A percentile compares a stretch with the other conserved stretches of the same genome.
Conservation (phyloP, 345 rosid species). For the Gossypium thurberi region DNA sequence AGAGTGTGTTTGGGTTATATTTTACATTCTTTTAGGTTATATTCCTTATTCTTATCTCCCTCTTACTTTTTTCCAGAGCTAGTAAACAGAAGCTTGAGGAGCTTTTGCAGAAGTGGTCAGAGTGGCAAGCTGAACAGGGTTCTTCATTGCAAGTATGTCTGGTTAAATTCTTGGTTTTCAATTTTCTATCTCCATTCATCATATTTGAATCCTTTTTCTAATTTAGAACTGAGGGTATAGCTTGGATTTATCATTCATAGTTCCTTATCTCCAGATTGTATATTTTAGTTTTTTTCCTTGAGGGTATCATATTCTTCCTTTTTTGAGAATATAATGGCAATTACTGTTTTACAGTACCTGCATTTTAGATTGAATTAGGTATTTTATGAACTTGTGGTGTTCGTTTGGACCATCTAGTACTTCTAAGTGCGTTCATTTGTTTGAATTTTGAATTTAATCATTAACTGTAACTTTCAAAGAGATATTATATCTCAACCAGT, state of each 20-base stretch:
- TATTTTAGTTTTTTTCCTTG: not conserved
- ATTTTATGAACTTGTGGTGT: not conserved
- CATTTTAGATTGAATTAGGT: not conserved
- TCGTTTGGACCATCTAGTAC: not conserved
- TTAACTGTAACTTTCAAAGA: not conserved
- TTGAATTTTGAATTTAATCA: not conserved
- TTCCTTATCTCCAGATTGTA: not conserved
- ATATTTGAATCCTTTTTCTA: not conserved
- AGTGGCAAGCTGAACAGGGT: conserved; percentile 69
- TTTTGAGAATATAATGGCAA: not conserved
- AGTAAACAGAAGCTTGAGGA: conserved; percentile 80
- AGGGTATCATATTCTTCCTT: not conserved
- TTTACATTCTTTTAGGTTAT: conserved; percentile 14
- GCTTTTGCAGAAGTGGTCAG: conserved; percentile 84
- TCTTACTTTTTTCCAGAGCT: conserved; percentile 45
- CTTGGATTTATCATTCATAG: not conserved
- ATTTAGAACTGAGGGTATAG: not conserved
- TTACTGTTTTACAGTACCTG: not conserved
- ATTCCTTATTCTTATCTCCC: conserved; percentile 2
- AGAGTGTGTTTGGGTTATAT: not conserved
- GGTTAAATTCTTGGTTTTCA: not conserved
- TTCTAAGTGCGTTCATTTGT: not conserved
- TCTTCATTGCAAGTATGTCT: conserved; percentile 43
- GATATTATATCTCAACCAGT: not conserved
- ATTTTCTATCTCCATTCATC: not conserved